A percentile compares a stretch with the other conserved stretches of the same genome.
phyloP scores from a whole-genome alignment of 1,284 basidiomycete genomes.

The Irpex sp. region DNA sequence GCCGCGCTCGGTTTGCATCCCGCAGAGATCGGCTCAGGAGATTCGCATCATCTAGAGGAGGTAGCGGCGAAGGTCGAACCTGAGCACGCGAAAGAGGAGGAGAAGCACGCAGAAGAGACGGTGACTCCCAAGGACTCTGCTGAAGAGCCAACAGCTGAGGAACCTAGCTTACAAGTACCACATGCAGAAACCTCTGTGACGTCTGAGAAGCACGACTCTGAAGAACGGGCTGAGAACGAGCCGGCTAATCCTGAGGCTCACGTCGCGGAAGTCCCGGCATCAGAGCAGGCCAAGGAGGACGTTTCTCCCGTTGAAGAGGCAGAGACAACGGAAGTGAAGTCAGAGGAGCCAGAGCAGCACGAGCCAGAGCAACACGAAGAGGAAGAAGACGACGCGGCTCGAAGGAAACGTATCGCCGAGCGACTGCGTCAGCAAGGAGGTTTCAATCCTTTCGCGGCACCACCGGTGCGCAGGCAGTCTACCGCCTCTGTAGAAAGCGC shows the following conservation, averaged over 20 bases:
- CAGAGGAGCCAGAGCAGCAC: conserved; percentile 17
- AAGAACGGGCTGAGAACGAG: background rate
- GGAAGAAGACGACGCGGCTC: conserved; percentile 51
- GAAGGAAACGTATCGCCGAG: conserved; percentile 57
- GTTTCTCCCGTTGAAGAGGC: background rate
- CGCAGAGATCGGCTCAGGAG: background rate
- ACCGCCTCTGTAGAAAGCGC: background rate
- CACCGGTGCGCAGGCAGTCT: conserved; percentile 13
- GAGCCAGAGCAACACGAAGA: conserved; percentile 16
- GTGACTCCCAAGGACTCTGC: background rate
- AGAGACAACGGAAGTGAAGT: conserved; percentile 3
- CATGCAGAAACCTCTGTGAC: background rate
- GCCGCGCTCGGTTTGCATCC: conserved; percentile 9
- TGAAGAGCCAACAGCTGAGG: background rate
- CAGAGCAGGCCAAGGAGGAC: background rate
- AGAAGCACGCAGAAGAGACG: background rate
- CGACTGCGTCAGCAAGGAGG: conserved; percentile 63
- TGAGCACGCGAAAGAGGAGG: background rate
- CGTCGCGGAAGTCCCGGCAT: background rate
- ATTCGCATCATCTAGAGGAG: background rate
- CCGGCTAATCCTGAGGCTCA: background rate
- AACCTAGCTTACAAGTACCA: background rate
- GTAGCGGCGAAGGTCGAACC: background rate
- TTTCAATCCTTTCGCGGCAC: conserved; percentile 53
- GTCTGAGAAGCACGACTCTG: background rate